Percentiles rank a stretch among this genome's conserved stretches.
Conservation (phyloP, 345 rosid genomes). For the Pelargonium nanum region DNA sequence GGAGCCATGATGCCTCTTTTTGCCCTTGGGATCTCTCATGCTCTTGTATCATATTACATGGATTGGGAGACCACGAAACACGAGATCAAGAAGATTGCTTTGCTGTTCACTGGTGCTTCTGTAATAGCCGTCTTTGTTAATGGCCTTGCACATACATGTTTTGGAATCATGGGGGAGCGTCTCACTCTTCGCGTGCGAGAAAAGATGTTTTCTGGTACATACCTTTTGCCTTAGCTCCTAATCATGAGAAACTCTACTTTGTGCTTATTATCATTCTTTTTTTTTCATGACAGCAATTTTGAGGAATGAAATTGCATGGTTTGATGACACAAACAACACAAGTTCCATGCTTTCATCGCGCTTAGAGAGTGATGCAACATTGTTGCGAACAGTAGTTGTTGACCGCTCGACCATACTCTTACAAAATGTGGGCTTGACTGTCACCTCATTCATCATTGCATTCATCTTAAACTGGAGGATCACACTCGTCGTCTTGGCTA, state of each 20-base stretch:
- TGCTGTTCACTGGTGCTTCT: slow-evolving; percentile 61
- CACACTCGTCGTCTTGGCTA: slow-evolving; percentile 76
- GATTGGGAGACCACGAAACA: slow-evolving; percentile 61
- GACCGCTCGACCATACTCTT: slow-evolving; percentile 73
- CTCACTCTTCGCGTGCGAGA: slow-evolving; percentile 86
- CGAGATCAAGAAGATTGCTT: slow-evolving; percentile 66
- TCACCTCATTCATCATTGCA: slow-evolving; percentile 62
- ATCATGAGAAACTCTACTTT: too few relatives aligned
- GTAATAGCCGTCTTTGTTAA: slow-evolving; percentile 51
- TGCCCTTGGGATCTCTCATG: slow-evolving; percentile 89
- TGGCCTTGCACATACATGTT: slow-evolving; percentile 56
- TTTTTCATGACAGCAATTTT: slow-evolving; percentile 48
- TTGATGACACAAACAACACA: slow-evolving; percentile 67
- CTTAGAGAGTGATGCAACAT: slow-evolving; percentile 76
- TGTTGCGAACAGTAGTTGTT: slow-evolving; percentile 62
- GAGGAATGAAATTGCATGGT: slow-evolving; percentile 94
- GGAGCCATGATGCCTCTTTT: slow-evolving; percentile 97
- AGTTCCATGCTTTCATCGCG: slow-evolving; percentile 79
- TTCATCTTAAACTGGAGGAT: slow-evolving; percentile 93
- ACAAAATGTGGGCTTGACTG: slow-evolving; percentile 68
- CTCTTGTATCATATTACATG: slow-evolving; percentile 73
- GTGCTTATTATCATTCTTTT: too few relatives aligned
- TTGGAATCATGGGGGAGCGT: slow-evolving; percentile 89
- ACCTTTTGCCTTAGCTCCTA: too few relatives aligned
- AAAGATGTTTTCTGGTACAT: slow-evolving; percentile 64